A percentile compares a stretch with the other conserved stretches of the same genome.
Evolutionary conservation across 768 basidiomycete species (phyloP).

Genomic region (Scleroderma bovista): DNA sequence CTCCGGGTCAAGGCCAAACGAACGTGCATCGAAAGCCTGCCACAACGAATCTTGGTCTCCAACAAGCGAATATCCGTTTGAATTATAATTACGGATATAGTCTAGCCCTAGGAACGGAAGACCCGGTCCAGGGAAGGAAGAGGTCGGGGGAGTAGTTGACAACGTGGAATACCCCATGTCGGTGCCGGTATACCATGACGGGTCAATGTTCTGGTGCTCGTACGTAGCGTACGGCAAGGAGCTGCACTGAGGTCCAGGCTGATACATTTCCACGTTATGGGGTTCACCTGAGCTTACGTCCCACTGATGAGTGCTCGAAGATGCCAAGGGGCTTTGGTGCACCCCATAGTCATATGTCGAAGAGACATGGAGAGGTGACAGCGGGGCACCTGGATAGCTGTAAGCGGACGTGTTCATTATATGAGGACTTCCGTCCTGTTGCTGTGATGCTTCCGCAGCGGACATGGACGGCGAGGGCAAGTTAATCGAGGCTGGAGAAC

Average conservation of each 20-base stretch:
- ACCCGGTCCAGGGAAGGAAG: slow-evolving; percentile 65
- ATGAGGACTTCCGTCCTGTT: slow-evolving; percentile 52
- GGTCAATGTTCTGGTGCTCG: slow-evolving; percentile 37
- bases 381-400: slow-evolving; percentile 39
- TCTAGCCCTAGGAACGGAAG: slow-evolving; percentile 84
- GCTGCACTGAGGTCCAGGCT: slow-evolving; percentile 31
- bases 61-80: slow-evolving; percentile 33
- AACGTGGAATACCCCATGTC: slow-evolving; percentile 38
- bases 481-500: slow-evolving; percentile 70
- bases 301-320: slow-evolving; percentile 36
- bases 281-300: slow-evolving; percentile 36
- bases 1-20: slow-evolving; percentile 75
- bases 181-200: slow-evolving; percentile 27
- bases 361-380: slow-evolving; percentile 47
- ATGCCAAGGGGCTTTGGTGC: slow-evolving; percentile 27
- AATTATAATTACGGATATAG: slow-evolving; percentile 73
- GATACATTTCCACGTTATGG: slow-evolving; percentile 39
- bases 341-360: slow-evolving; percentile 53
- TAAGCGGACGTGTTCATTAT: slow-evolving; percentile 41
- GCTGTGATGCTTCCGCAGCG: slow-evolving; percentile 38
- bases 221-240: slow-evolving; percentile 41
- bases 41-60: slow-evolving; percentile 41
- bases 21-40: slow-evolving; percentile 64
- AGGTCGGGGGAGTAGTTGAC: slow-evolving; percentile 53
- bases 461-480: slow-evolving; percentile 65